Percentiles rank a stretch among this genome's conserved stretches.
Conservation (phyloP, 108 stramenopile species). For the Nitzschia sp. region DNA sequence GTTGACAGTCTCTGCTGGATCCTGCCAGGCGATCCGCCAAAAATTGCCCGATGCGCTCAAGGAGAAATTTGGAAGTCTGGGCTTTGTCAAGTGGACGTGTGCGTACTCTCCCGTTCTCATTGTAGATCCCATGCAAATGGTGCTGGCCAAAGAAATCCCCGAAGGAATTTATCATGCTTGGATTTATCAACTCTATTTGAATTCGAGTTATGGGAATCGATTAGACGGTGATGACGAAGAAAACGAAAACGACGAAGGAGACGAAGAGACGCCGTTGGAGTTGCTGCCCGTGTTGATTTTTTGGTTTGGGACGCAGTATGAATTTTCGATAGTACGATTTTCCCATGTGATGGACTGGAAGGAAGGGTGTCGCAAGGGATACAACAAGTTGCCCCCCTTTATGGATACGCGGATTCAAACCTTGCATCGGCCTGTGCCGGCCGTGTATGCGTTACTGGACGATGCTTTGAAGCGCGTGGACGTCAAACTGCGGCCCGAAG, state of each 20-base stretch:
- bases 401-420: not conserved
- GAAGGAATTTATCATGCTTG: constrained; percentile 16
- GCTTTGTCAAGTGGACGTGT: constrained; percentile 18
- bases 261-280: not conserved
- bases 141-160: not conserved
- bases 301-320: constrained; percentile 5
- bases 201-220: not conserved
- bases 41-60: not conserved
- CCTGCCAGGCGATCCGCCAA: not conserved
- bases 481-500: not conserved
- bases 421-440: not conserved
- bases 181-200: not conserved
- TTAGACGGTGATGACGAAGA: not conserved
- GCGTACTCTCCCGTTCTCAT: constrained; percentile 9
- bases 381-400: not conserved
- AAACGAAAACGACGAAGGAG: not conserved
- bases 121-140: constrained; percentile 9
- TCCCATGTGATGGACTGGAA: not conserved
- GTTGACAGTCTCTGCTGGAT: not conserved
- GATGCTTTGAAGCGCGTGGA: not conserved
- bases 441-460: constrained; percentile 2
- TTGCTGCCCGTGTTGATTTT: not conserved
- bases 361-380: not conserved
- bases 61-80: not conserved
- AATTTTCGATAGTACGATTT: constrained; percentile 8